These are phyloP conservation scores for Penicillium sp. DNA, from an alignment of 2,329 filamentous ascomycete species.

Conservation along the genomic window DNA sequence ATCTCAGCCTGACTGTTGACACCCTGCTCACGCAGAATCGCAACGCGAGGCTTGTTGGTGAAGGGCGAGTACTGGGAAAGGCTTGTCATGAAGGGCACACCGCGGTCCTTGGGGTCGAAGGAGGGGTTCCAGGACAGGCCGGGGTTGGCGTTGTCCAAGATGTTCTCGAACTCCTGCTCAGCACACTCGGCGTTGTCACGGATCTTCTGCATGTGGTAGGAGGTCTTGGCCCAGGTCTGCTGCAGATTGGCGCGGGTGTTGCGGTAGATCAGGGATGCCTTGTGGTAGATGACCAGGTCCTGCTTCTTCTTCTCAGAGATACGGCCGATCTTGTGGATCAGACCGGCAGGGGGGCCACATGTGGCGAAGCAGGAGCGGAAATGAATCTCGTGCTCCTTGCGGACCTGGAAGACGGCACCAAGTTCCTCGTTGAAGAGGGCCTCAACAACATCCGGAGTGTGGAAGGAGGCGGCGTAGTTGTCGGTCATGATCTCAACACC, in stretches of 20 bases:
- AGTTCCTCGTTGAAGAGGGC: slow-evolving; percentile 95
- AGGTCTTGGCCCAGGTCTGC: slow-evolving; percentile 85
- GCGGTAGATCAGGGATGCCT: slow-evolving; percentile 66
- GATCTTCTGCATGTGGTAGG: slow-evolving; percentile 85
- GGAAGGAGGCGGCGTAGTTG: slow-evolving; percentile 59
- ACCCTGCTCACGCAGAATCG: slow-evolving; percentile 92
- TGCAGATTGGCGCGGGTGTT: slow-evolving; percentile 74
- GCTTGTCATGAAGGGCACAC: slow-evolving; percentile 66
- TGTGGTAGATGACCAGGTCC: slow-evolving; percentile 73
- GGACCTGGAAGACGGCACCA: slow-evolving; percentile 92
- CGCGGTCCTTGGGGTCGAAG: slow-evolving; percentile 76
- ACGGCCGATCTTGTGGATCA: slow-evolving; percentile 81
- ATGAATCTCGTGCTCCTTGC: slow-evolving; percentile 76
- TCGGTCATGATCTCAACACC: slow-evolving; percentile 85
- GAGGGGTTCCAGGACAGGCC: slow-evolving; percentile 82
- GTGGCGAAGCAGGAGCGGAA: slow-evolving; percentile 92
- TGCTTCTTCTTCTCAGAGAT: slow-evolving; percentile 70
- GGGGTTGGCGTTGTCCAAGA: slow-evolving; percentile 73
- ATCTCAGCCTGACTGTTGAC: slow-evolving; percentile 97
- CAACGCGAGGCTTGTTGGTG: slow-evolving; percentile 71
- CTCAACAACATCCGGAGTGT: slow-evolving; percentile 67
- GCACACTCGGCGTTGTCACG: slow-evolving; percentile 87
- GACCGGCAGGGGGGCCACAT: slow-evolving; percentile 76
- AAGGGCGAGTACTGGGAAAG: slow-evolving; percentile 60
- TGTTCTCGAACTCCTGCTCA: slow-evolving; percentile 75